Evolutionary conservation across 176 grass and related monocot genomes (phyloP), one percentile per base, ranked within the genome.

Genomic region (Metroxylon sagu): DNA sequence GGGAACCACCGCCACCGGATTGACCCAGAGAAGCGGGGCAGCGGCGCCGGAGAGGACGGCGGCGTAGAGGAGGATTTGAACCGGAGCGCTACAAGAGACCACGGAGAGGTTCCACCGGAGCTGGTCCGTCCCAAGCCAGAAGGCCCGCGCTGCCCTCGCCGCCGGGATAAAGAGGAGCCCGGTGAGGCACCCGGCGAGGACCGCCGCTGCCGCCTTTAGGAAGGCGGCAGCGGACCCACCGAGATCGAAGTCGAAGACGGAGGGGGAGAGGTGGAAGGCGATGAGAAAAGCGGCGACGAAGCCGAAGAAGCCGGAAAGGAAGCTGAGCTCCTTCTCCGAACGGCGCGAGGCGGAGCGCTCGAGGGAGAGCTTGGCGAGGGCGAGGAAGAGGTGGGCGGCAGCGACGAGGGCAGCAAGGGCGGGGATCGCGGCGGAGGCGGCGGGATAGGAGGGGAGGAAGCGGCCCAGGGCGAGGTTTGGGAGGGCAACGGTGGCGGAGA

Each of bases 51-150:
- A 55, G 18, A 91, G 69, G 3, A 90, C 64, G 8, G 84, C 59
- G 10, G 68, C 61, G 63, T 88, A 60, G 49, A 91, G 62, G 0
- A 85, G 55, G 27, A 85, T 51, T n/a, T 71, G 81, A 25, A 71
- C 50, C 30, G 80, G 59, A 59, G 53, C 57, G 14, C 87, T 82
- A 3, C 83, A 85, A 0, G 93, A 61, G 21, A 91, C 77, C 16
- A 88, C 81, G 1, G 84, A 81, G 35, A 92, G 88, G 59, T 81
- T 68, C 2, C 79, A 80, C 56, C 78, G 81, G 6, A 77, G 77
- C 67, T 92, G 87, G 68, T 98, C 84, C 0, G 84, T 92, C 27
- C 83, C 87, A 55, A 98, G 87, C 93, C 93, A 98, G 70, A 92
- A 98, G 16, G 81, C 62, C 62, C 83, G 76, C 3, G 93, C 77